These are phyloP conservation scores for Teunomyces aglyptinius DNA, from an alignment of 805 yeast genomes.

Conservation along the genomic window DNA sequence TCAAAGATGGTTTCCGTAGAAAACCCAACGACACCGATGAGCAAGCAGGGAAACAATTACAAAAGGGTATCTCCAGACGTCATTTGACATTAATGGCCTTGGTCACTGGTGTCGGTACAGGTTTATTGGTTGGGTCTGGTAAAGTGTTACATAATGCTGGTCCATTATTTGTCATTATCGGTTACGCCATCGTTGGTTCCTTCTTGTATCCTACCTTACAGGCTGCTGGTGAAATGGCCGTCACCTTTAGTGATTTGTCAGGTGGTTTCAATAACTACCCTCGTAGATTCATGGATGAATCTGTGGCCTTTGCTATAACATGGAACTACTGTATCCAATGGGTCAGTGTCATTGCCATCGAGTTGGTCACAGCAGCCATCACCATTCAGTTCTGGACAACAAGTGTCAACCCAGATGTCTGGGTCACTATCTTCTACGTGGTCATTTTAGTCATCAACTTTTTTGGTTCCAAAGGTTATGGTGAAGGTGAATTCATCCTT, in stretches of 20 bases:
- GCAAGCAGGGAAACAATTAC: slow-evolving; percentile 21
- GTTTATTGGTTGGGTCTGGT: slow-evolving; percentile 43
- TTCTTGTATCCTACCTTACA: slow-evolving; percentile 37
- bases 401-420: slow-evolving; percentile 53
- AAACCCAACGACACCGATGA: slow-evolving; percentile 12
- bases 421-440: slow-evolving; percentile 51
- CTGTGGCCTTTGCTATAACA: slow-evolving; percentile 58
- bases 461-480: slow-evolving; percentile 47
- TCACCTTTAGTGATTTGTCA: slow-evolving; percentile 52
- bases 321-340: slow-evolving; percentile 66
- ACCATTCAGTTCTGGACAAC: slow-evolving; percentile 58
- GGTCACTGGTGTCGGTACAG: slow-evolving; percentile 43
- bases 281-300: slow-evolving; percentile 51
- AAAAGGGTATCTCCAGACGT: slow-evolving; percentile 38
- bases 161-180: slow-evolving; percentile 32
- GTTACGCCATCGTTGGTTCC: slow-evolving; percentile 36
- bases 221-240: slow-evolving; percentile 53
- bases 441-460: slow-evolving; percentile 46
- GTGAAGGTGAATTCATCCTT: slow-evolving; percentile 42
- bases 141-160: slow-evolving; percentile 35
- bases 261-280: slow-evolving; percentile 67
- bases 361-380: slow-evolving; percentile 62
- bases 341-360: slow-evolving; percentile 60
- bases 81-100: slow-evolving; percentile 36
- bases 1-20: slow-evolving; percentile 29